Evolutionary conservation across 164 flowering plant genomes (phyloP), one percentile per base, ranked within the genome.

Genomic region (Berberis vulgaris): DNA sequence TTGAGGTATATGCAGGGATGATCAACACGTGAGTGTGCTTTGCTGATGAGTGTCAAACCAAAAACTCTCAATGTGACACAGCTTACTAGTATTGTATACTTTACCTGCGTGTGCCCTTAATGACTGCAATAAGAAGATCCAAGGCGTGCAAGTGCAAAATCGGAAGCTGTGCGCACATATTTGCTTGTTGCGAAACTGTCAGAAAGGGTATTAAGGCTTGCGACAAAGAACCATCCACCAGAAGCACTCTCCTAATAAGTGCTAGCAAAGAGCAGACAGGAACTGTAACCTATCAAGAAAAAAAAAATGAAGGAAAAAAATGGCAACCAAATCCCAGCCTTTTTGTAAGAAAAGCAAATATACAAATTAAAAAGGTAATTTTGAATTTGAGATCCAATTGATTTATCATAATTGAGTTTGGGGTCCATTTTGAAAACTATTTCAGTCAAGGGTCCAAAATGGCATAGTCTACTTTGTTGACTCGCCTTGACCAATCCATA

Each of bases 151-250:
- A 67, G 68, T 94, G 99, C 79, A 91, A 65, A 64, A 69, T 69
- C 6, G 96, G 97, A 77, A 94, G 96, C 71, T 86, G 82, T 56
- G 79, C 79, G 69, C 89, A 87, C 12, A 84, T 60, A 42, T 67
- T 67, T 69, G 87, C 96, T 73, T 84, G 97, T 65, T 86, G 94
- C 83, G 66, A 75, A 52, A 78, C 73, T 59, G 88, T 79, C 69
- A 77, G 68, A 64, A 77, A 78, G 54, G 83, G 78, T 61, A 63
- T 53, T n/a, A 68, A 60, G 58, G 80, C 42, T 63, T 63, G 77
- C 39, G 83, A 67, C 58, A 77, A 65, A 71, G 96, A 86, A 49
- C 96, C 97, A 83, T 91, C 87, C 54, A 89, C 83, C 77, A 53
- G 72, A 61, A 94, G 74, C 65, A 94, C 82, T 72, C 99, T 86